phyloP scores from a whole-genome alignment of 2,329 filamentous ascomycete species.

The Westerdykella aurantiaca region DNA sequence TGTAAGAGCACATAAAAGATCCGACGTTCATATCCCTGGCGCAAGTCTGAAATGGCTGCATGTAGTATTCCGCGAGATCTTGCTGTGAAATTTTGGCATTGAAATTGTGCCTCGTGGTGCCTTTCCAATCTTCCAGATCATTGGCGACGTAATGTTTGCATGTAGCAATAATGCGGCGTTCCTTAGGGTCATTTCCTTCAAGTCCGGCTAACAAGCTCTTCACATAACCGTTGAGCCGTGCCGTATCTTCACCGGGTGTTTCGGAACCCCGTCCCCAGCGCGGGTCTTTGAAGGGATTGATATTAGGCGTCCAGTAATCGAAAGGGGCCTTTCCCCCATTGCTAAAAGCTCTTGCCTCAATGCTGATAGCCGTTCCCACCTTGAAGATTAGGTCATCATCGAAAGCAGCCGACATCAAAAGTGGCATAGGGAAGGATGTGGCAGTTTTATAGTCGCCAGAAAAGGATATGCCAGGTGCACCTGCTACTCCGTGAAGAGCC shows the following conservation, averaged over 20 bases:
- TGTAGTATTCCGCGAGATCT: constrained; percentile 63
- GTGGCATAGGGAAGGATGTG: constrained; percentile 61
- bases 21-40: constrained; percentile 43
- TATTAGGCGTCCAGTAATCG: constrained; percentile 61
- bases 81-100: constrained; percentile 54
- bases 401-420: constrained; percentile 57
- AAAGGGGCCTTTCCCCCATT: constrained; percentile 52
- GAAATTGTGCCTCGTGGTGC: constrained; percentile 42
- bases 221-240: constrained; percentile 48
- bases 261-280: constrained; percentile 56
- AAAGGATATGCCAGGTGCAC: constrained; percentile 51
- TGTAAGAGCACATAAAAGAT: constrained; percentile 53
- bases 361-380: constrained; percentile 52
- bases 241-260: constrained; percentile 55
- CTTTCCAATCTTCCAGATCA: constrained; percentile 30
- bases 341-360: constrained; percentile 60
- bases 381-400: constrained; percentile 56
- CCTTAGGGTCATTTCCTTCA: constrained; percentile 40
- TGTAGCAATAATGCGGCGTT: constrained; percentile 25
- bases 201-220: constrained; percentile 51
- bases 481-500: constrained; percentile 57
- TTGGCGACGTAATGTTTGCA: constrained; percentile 38
- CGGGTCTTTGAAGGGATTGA: constrained; percentile 60
- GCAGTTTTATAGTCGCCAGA: constrained; percentile 53
- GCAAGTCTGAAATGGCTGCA: constrained; percentile 56